These are phyloP conservation scores for Pinus tabuliformis DNA, from an alignment of 75 land plant genomes.

Conservation along the genomic window DNA sequence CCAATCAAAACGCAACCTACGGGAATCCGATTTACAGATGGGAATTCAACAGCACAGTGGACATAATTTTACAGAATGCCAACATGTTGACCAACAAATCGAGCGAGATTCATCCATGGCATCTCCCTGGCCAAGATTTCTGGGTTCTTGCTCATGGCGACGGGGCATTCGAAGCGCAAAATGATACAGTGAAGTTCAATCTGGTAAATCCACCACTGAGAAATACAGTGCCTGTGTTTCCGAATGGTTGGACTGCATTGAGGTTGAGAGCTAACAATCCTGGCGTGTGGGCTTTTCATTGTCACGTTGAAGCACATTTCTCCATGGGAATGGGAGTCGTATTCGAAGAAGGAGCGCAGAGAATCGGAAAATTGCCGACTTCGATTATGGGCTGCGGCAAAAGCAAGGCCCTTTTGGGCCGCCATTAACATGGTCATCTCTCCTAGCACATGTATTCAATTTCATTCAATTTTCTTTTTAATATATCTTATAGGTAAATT, in stretches of 20 bases:
- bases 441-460: no score
- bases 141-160: slow-evolving; percentile 50
- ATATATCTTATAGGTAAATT: no score
- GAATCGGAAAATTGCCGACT: slow-evolving; percentile 45
- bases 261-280: slow-evolving; percentile 73
- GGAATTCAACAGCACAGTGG: no score
- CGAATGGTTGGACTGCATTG: slow-evolving; percentile 39
- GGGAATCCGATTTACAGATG: slow-evolving; percentile 6
- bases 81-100: slow-evolving; percentile 33
- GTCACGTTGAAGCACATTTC: slow-evolving; percentile 80
- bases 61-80: no score
- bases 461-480: no score
- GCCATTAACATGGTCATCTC: no score
- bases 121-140: no score
- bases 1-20: no score
- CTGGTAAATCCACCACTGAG: slow-evolving; percentile 26
- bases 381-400: slow-evolving; percentile 76
- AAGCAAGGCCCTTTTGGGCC: slow-evolving; percentile 9
- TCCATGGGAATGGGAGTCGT: slow-evolving; percentile 85
- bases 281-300: slow-evolving; percentile 75
- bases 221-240: slow-evolving; percentile 26
- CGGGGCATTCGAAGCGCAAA: slow-evolving; percentile 49
- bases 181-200: slow-evolving; percentile 42
- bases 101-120: slow-evolving; percentile 70
- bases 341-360: slow-evolving; percentile 66